Percentiles rank a stretch among this genome's conserved stretches.
Evolutionary conservation across 2,329 filamentous ascomycete species (phyloP).

Genomic region (Capronia epimyces): DNA sequence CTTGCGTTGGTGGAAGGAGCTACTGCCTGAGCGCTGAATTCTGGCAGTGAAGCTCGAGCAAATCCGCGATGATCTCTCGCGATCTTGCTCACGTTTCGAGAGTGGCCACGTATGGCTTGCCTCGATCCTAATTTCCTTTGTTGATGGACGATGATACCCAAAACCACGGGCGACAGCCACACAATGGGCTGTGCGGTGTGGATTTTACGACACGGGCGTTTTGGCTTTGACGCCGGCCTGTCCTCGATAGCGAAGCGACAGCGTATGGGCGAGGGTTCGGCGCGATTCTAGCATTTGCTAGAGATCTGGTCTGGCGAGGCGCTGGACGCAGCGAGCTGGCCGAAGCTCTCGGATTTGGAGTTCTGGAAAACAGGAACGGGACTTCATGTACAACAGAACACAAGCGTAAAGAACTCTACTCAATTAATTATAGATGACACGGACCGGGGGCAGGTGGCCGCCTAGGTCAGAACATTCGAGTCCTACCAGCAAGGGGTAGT

Average conservation of each 20-base stretch:
- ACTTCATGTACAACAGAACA: constrained; percentile 25
- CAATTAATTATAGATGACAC: constrained; percentile 21
- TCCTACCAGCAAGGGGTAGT: not conserved
- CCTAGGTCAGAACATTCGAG: constrained; percentile 9
- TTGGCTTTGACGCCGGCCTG: constrained; percentile 1
- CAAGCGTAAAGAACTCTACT: constrained; percentile 22
- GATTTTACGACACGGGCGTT: constrained; percentile 13
- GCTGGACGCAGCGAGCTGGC: constrained; percentile 10
- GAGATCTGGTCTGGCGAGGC: constrained; percentile 6
- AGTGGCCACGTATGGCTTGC: constrained; percentile 23
- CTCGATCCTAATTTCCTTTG: constrained; percentile 14
- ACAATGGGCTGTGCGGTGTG: not conserved
- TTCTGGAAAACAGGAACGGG: not conserved
- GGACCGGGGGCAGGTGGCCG: constrained; percentile 6
- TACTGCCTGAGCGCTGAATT: constrained; percentile 8
- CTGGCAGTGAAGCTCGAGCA: no score
- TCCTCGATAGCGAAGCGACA: constrained; percentile 2
- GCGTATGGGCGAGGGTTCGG: constrained; percentile 5
- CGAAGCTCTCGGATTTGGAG: not conserved
- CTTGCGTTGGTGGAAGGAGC: constrained; percentile 68
- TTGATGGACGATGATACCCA: constrained; percentile 24
- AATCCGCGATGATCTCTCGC: no score
- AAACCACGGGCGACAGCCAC: constrained; percentile 10
- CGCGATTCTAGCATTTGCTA: not conserved
- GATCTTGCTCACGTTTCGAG: constrained; percentile 12